These are phyloP conservation scores for Pseudodiploospora longispora DNA, from an alignment of 2,329 filamentous ascomycete species.

Conservation along the genomic window DNA sequence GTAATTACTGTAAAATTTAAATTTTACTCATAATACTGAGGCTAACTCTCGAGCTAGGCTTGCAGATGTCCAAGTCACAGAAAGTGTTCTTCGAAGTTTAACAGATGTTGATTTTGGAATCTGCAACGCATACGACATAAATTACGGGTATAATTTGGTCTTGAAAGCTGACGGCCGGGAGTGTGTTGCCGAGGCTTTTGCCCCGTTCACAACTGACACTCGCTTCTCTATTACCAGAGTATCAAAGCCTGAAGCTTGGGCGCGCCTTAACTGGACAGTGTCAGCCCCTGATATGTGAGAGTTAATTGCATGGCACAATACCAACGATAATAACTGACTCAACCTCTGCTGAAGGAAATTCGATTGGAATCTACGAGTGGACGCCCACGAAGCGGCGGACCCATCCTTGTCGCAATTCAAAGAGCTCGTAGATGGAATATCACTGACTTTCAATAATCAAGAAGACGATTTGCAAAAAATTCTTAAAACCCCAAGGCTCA, in stretches of 20 bases:
- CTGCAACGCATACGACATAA: conserved; percentile 9
- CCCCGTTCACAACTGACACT: conserved; percentile 2
- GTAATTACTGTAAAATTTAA: conserved; percentile 11
- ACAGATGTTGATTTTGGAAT: conserved; percentile 5
- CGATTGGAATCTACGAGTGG: conserved; percentile 27
- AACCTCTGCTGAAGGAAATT: conserved; percentile 14
- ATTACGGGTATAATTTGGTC: conserved; percentile 13
- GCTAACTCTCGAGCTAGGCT: conserved; percentile 9
- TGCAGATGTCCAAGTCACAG: neutral
- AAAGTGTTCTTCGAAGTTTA: conserved; percentile 8
- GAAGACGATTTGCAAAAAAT: neutral
- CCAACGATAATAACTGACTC: too few species aligned
- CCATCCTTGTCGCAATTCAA: conserved; percentile 13
- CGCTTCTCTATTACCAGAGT: conserved; percentile 17
- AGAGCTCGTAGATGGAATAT: conserved; percentile 14
- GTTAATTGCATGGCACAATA: too few species aligned
- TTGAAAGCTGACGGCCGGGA: conserved; percentile 13
- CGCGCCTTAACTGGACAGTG: conserved; percentile 24
- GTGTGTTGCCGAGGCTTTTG: conserved; percentile 14
- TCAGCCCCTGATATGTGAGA: conserved; percentile 28
- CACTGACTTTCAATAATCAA: conserved; percentile 5
- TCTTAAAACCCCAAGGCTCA: neutral
- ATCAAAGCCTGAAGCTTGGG: conserved; percentile 13
- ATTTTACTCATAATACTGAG: neutral
- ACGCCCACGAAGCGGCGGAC: conserved; percentile 14